Evolutionary conservation across 805 yeast genomes (phyloP), one percentile per base, ranked within the genome.

Genomic region (Candida vartiovaarae): DNA sequence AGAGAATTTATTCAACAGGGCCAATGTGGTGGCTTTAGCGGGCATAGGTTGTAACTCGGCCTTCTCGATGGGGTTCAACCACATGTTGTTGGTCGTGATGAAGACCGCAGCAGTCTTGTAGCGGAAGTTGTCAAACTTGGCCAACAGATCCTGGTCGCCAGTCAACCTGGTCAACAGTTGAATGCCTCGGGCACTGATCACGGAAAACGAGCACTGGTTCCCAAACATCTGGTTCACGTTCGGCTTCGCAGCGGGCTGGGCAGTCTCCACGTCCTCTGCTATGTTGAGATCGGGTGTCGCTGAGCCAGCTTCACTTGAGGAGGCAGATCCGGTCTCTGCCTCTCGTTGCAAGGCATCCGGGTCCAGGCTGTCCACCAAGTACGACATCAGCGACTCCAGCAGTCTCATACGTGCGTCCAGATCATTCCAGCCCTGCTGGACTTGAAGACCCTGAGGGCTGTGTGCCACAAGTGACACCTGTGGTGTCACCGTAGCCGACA

Each of bases 121-220:
- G 11, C 60, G 50, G 9, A 67, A 34, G 3, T 44, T 45, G 26
- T 52, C 49, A 36, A 67, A 58, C 2, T 61, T 64, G 1, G 31
- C 26, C 0, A 42, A 27, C 2, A 58, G 32, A 2, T 47, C 32
- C 3, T 49, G 45, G 34, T 56, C 61, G 23, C 53, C 52, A 4
- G 51, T 41, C 10, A 44, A 45, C 30, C 46, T 49, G 5, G 49
- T 41, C 25, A 74, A 48, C 75, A 76, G 70, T 34, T 54, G 52
- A 6, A 73, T 32, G 8, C 79, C 78, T 33, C 52, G 46, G 4
- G 60, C 51, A 5, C 74, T 65, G 38, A 72, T 62, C n/a, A 72
- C 47, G 1, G 75, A 67, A 41, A 72, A 50, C 0, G 55, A 47
- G 1, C 54, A 48, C 32, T 55, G 61, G 3, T 59, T 39, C 0